Evolutionary conservation across 2,329 filamentous ascomycete genomes (phyloP).

Genomic region (Dothidotthia symphoricarpi): DNA sequence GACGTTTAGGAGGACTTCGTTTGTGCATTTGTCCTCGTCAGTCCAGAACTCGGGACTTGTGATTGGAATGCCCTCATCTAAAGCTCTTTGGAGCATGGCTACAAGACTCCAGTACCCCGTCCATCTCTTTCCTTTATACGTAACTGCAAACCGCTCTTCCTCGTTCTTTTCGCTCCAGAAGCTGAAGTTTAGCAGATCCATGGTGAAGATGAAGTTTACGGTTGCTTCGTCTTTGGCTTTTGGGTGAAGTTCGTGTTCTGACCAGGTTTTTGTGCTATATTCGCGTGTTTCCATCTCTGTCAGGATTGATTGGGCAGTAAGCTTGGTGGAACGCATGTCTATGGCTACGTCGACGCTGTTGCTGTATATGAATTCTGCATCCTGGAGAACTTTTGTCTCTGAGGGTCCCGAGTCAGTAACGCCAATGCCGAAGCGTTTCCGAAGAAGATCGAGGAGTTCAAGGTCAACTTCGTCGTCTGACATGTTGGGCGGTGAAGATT

Average conservation of each 20-base stretch:
- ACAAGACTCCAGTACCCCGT: conserved; percentile 96
- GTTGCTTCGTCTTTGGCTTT: conserved; percentile 75
- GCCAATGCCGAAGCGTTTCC: conserved; percentile 70
- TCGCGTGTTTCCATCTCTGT: conserved; percentile 76
- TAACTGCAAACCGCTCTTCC: conserved; percentile 74
- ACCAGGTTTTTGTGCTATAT: conserved; percentile 85
- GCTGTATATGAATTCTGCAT: conserved; percentile 83
- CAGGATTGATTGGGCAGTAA: conserved; percentile 76
- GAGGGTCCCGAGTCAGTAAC: conserved; percentile 56
- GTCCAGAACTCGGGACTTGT: conserved; percentile 87
- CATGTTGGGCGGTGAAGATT: conserved; percentile 54
- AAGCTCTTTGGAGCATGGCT: conserved; percentile 77
- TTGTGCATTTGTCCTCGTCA: conserved; percentile 70
- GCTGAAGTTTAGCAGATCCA: conserved; percentile 95
- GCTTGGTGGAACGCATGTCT: conserved; percentile 77
- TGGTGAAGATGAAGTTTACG: conserved; percentile 90
- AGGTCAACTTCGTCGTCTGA: conserved; percentile 89
- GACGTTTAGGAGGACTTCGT: conserved; percentile 70
- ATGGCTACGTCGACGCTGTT: conserved; percentile 91
- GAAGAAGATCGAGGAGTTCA: conserved; percentile 81
- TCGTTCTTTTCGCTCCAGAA: conserved; percentile 82
- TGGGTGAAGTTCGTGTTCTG: conserved; percentile 85
- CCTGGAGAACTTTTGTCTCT: conserved; percentile 78
- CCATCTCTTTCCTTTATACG: conserved; percentile 78
- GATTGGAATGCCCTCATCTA: conserved; percentile 89